A percentile compares a stretch with the other conserved stretches of the same genome.
phyloP scores from a whole-genome alignment of 2,329 filamentous ascomycete species.

The Beauveria varroae region DNA sequence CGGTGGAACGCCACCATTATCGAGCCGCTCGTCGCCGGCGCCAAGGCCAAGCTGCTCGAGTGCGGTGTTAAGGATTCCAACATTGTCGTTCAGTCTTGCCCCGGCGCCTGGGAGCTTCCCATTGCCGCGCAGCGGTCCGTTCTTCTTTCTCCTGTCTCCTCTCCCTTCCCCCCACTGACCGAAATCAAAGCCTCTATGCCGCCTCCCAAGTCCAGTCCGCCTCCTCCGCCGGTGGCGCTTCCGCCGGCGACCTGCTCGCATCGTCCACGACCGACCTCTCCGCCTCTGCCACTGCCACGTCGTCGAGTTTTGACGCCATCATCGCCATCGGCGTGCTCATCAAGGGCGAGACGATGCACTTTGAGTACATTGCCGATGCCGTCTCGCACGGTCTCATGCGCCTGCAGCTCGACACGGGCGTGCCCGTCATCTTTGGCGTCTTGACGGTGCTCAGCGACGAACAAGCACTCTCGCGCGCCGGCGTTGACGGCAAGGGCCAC shows the following conservation, averaged over 20 bases:
- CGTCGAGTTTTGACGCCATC: slow-evolving; percentile 78
- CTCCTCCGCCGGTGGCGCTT: slow-evolving; percentile 48
- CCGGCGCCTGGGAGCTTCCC: slow-evolving; percentile 90
- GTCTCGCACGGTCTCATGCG: slow-evolving; percentile 91
- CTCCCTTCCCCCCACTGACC: slow-evolving; percentile 14
- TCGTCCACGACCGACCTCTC: slow-evolving; percentile 61
- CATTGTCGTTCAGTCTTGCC: slow-evolving; percentile 83
- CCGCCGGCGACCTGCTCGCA: slow-evolving; percentile 71
- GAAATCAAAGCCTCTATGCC: slow-evolving; percentile 58
- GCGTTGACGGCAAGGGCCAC: slow-evolving; percentile 59
- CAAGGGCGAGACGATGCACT: slow-evolving; percentile 99
- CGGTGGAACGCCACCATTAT: slow-evolving; percentile 92
- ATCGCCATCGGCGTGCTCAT: slow-evolving; percentile 94
- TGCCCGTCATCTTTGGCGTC: slow-evolving; percentile 87
- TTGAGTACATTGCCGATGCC: slow-evolving; percentile 93
- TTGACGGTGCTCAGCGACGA: slow-evolving; percentile 83
- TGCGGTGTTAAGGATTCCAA: slow-evolving; percentile 82
- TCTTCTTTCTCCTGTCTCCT: slow-evolving; percentile 10
- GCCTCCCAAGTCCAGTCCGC: slow-evolving; percentile 80
- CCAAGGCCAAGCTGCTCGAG: slow-evolving; percentile 67
- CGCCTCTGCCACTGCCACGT: slow-evolving; percentile 30
- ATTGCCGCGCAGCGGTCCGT: slow-evolving; percentile 77
- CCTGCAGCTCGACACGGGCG: slow-evolving; percentile 78
- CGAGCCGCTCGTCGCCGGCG: slow-evolving; percentile 72
- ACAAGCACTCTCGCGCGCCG: slow-evolving; percentile 79